Conservation (phyloP, 495 filamentous ascomycete genomes). For the Aspergillus steynii region DNA sequence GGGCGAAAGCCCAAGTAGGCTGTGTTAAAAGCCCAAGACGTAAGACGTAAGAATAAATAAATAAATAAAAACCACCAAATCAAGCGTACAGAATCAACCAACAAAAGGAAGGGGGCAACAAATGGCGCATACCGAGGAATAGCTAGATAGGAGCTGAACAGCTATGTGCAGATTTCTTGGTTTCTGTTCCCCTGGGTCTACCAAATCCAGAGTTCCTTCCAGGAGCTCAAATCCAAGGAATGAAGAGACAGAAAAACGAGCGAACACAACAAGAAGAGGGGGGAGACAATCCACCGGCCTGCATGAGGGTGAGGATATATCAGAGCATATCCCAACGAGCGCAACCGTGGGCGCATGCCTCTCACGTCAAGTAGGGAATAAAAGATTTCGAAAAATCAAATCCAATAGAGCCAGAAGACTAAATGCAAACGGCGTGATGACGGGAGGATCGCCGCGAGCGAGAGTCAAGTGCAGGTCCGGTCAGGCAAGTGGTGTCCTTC, state of each 20-base stretch:
- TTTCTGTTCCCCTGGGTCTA: neutral
- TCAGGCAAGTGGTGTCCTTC: slow-evolving; percentile 4
- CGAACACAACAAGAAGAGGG: slow-evolving; percentile 8
- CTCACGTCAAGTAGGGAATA: neutral
- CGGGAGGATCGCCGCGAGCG: slow-evolving; percentile 9
- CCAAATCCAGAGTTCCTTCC: neutral
- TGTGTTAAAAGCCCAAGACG: neutral
- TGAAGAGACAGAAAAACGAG: slow-evolving; percentile 4
- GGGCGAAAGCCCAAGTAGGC: neutral
- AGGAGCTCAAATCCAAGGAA: neutral
- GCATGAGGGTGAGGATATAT: slow-evolving; percentile 32
- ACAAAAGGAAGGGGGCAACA: neutral
- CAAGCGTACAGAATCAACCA: neutral
- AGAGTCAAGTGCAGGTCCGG: neutral
- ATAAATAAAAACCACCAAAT: neutral
- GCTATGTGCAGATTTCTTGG: neutral
- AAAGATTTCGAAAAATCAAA: neutral
- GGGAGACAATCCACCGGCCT: slow-evolving; percentile 9
- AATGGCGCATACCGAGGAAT: neutral
- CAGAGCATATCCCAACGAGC: slow-evolving; percentile 18
- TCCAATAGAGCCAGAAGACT: neutral
- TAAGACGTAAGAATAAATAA: neutral
- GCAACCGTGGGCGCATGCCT: neutral
- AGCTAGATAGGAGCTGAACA: neutral
- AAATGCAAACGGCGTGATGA: neutral